A percentile compares a stretch with the other conserved stretches of the same genome.
Evolutionary conservation across 805 yeast genomes (phyloP).

Genomic region (Candida mattraensis): DNA sequence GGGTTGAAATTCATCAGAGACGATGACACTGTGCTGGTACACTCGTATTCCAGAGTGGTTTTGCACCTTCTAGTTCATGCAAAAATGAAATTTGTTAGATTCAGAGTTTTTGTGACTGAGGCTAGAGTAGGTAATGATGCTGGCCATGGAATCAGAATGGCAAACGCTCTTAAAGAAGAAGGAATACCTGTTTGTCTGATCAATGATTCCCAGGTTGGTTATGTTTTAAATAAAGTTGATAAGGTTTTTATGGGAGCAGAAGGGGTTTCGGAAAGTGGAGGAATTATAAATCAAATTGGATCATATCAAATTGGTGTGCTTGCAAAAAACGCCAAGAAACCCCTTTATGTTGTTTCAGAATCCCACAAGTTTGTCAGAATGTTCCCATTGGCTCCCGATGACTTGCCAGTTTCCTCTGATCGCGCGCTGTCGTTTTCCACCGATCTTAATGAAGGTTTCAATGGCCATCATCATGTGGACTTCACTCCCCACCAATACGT

Average conservation of each 20-base stretch:
- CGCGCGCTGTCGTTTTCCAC: slow-evolving; percentile 47
- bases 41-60: slow-evolving; percentile 91
- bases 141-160: slow-evolving; percentile 71
- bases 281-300: slow-evolving; percentile 93
- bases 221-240: slow-evolving; percentile 85
- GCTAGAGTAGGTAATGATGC: slow-evolving; percentile 86
- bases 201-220: slow-evolving; percentile 93
- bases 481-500: slow-evolving; percentile 95
- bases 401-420: slow-evolving; percentile 61
- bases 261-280: slow-evolving; percentile 99
- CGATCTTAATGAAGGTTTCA: slow-evolving; percentile 30
- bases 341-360: slow-evolving; percentile 91
- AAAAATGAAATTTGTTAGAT: slow-evolving; percentile 72
- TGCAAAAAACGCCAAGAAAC: slow-evolving; percentile 87
- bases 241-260: slow-evolving; percentile 97
- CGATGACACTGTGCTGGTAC: slow-evolving; percentile 87
- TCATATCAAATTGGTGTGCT: slow-evolving; percentile 92
- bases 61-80: slow-evolving; percentile 74
- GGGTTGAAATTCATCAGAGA: slow-evolving; percentile 91
- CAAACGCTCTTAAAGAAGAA: slow-evolving; percentile 58
- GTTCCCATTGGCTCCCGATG: slow-evolving; percentile 92
- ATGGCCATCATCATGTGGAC: slow-evolving; percentile 65
- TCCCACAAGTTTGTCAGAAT: slow-evolving; percentile 94
- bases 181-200: slow-evolving; percentile 87
- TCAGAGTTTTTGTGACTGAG: slow-evolving; percentile 89